A percentile compares a stretch with the other conserved stretches of the same genome.
Conservation (phyloP, 192 early-diverging fungal species). For the Coemansia sp. region DNA sequence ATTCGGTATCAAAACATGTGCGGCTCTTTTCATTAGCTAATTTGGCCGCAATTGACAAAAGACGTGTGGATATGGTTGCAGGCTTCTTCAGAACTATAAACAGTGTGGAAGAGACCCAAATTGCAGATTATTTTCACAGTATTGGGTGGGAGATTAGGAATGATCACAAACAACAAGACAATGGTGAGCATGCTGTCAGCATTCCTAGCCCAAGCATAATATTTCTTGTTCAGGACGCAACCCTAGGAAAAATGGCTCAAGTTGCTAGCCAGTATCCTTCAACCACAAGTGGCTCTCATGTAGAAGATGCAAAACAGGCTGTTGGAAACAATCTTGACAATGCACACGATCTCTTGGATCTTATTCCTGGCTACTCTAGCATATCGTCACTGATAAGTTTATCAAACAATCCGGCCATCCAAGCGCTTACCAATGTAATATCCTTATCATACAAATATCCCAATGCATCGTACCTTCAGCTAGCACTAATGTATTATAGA, state of each 20-base stretch:
- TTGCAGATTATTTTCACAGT: constrained; percentile 17
- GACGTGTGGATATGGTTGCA: constrained; percentile 15
- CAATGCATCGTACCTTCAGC: constrained; percentile 25
- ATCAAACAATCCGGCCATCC: constrained; percentile 13
- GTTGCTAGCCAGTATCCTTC: background rate
- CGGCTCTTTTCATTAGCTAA: constrained; percentile 20
- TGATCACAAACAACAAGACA: background rate
- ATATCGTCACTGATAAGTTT: constrained; percentile 9
- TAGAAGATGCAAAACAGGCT: background rate
- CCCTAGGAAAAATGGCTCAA: constrained; percentile 7
- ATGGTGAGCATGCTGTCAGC: background rate
- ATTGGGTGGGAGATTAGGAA: constrained; percentile 27
- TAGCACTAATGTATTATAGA: constrained; percentile 32
- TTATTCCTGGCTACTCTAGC: constrained; percentile 15
- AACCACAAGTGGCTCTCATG: background rate
- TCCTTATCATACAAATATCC: constrained; percentile 33
- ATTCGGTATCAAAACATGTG: constrained; percentile 17
- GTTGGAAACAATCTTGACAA: constrained; percentile 16
- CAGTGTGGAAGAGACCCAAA: background rate
- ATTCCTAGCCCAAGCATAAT: constrained; percentile 39
- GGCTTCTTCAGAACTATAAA: constrained; percentile 19
- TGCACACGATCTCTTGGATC: constrained; percentile 14
- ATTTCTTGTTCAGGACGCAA: constrained; percentile 20
- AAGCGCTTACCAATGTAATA: constrained; percentile 18
- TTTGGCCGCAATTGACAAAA: constrained; percentile 16